phyloP scores from a whole-genome alignment of 768 basidiomycete species.

The Phlegmacium glaucopus region DNA sequence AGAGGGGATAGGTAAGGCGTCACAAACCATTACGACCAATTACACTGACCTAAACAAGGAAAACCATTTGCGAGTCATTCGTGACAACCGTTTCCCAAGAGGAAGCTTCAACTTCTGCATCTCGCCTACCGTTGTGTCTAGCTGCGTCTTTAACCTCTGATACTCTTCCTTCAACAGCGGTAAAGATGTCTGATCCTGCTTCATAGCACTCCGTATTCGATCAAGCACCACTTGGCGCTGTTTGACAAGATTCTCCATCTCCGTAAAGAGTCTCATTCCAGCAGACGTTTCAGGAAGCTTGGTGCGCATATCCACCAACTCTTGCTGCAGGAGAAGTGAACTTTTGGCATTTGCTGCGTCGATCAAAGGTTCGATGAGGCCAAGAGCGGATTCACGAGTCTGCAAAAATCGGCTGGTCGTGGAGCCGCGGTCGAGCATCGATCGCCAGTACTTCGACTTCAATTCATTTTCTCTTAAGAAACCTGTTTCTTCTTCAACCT shows the following conservation, averaged over 20 bases:
- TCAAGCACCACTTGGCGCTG: not conserved
- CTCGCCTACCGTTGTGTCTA: not conserved
- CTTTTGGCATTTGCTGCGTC: constrained; percentile 4
- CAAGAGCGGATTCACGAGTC: constrained; percentile 18
- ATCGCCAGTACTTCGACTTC: constrained; percentile 7
- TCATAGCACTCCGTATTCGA: not conserved
- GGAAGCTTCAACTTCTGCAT: not conserved
- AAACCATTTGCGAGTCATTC: not conserved
- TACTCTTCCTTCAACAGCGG: not conserved
- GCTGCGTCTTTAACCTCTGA: not conserved
- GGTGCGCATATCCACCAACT: constrained; percentile 18
- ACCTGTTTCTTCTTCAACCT: constrained; percentile 7
- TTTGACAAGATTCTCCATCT: not conserved
- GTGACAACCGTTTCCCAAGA: not conserved
- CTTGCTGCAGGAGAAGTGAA: constrained; percentile 20
- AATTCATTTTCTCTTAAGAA: constrained; percentile 4
- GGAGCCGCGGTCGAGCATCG: constrained; percentile 13
- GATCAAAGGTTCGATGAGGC: constrained; percentile 17
- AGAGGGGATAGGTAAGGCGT: too few relatives aligned
- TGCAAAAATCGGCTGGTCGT: constrained; percentile 1
- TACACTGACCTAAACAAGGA: too few relatives aligned
- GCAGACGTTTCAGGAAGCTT: constrained; percentile 22
- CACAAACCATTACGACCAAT: too few relatives aligned
- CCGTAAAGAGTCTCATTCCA: constrained; percentile 14
- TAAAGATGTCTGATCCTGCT: not conserved